A percentile compares a stretch with the other conserved stretches of the same genome.
phyloP scores from a whole-genome alignment of 2,329 filamentous ascomycete species.

The Penicillium brasilianum region DNA sequence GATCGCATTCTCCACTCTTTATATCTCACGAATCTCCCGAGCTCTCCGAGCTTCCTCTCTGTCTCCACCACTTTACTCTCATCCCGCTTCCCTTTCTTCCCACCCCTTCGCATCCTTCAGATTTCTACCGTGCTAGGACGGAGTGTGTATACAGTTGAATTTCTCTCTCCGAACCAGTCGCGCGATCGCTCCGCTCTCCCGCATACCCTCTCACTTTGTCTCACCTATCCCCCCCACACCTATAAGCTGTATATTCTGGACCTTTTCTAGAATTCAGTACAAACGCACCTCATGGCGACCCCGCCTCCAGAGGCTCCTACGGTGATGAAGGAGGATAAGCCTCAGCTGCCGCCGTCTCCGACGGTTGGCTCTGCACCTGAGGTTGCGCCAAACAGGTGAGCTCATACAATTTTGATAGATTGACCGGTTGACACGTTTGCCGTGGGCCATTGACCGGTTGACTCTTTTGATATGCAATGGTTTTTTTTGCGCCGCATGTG shows the following conservation, averaged over 20 bases:
- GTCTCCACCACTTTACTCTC: constrained; percentile 9
- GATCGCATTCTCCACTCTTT: constrained; percentile 48
- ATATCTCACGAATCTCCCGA: constrained; percentile 35
- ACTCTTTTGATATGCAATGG: neutral
- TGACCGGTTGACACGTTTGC: neutral
- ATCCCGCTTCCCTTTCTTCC: constrained; percentile 30
- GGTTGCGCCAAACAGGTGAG: constrained; percentile 39
- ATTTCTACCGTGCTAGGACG: constrained; percentile 40
- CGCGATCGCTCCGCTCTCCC: constrained; percentile 32
- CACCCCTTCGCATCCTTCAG: constrained; percentile 29
- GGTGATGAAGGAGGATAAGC: constrained; percentile 48
- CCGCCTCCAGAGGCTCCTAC: constrained; percentile 49
- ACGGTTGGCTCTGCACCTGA: constrained; percentile 40
- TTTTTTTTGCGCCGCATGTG: neutral
- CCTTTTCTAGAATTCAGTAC: constrained; percentile 22
- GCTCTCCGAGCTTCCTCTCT: constrained; percentile 29
- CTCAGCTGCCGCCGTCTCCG: constrained; percentile 45
- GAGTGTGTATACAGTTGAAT: constrained; percentile 41
- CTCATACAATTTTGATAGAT: neutral
- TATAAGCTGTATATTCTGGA: constrained; percentile 28
- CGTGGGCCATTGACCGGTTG: neutral
- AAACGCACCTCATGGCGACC: constrained; percentile 45
- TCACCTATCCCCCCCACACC: neutral
- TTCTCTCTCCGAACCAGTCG: constrained; percentile 32
- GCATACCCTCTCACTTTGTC: constrained; percentile 13